Percentiles rank a stretch among this genome's conserved stretches.
Evolutionary conservation across 2,329 filamentous ascomycete genomes (phyloP).

Genomic region (Dactylellina haptotyla): DNA sequence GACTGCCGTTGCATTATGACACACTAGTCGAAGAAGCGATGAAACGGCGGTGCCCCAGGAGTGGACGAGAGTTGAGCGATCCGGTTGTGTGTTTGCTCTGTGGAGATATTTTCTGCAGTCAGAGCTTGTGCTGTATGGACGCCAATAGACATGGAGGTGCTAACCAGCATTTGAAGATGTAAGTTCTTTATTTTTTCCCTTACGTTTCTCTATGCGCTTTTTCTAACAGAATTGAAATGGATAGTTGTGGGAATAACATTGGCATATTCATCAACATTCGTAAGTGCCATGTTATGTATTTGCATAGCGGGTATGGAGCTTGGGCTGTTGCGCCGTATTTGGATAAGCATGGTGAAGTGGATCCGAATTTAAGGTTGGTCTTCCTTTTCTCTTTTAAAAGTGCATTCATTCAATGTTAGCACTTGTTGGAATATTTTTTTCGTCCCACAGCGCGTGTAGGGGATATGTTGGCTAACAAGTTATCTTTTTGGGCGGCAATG

Average conservation of each 20-base stretch:
- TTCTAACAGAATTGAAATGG: slow-evolving; percentile 3
- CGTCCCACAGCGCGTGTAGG: background rate
- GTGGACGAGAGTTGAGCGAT: slow-evolving; percentile 89
- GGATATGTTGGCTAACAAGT: slow-evolving; percentile 5
- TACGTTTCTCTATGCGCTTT: background rate
- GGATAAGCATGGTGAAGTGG: slow-evolving; percentile 93
- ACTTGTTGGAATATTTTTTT: background rate
- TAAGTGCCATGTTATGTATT: slow-evolving; percentile 90
- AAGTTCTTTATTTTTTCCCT: slow-evolving; percentile 60
- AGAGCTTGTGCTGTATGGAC: slow-evolving; percentile 88
- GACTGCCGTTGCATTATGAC: slow-evolving; percentile 90
- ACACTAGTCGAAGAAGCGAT: slow-evolving; percentile 91
- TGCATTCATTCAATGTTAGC: background rate
- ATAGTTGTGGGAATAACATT: slow-evolving; percentile 84
- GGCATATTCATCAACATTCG: slow-evolving; percentile 97
- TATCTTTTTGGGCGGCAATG: slow-evolving; percentile 6
- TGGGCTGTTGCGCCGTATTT: slow-evolving; percentile 91
- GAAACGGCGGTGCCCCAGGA: slow-evolving; percentile 82
- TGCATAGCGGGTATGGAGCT: slow-evolving; percentile 82
- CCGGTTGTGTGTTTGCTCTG: slow-evolving; percentile 93
- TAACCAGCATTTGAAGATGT: slow-evolving; percentile 89
- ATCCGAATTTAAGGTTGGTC: slow-evolving; percentile 75
- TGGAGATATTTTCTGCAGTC: slow-evolving; percentile 94
- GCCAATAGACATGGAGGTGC: slow-evolving; percentile 77
- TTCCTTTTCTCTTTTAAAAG: background rate